These are phyloP conservation scores for Guyanaporus albipodus DNA, from an alignment of 768 basidiomycete genomes.

Conservation along the genomic window DNA sequence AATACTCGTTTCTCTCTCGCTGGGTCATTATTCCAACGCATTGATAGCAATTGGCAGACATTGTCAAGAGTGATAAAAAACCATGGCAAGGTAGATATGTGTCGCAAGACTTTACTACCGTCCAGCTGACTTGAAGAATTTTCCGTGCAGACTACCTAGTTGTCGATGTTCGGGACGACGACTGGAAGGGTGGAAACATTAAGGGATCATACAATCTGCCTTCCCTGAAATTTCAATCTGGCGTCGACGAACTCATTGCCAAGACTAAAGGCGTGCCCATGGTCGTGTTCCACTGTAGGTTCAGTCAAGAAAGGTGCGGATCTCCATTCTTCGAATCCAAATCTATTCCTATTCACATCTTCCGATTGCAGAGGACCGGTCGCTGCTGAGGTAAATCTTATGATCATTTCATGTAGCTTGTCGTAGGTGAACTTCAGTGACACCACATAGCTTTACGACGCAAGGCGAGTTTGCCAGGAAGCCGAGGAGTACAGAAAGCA, in stretches of 20 bases:
- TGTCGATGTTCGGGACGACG: conserved; percentile 83
- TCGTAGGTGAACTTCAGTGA: conserved; percentile 5
- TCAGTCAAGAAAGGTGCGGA: conserved; percentile 71
- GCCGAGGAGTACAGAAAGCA: conserved; percentile 44
- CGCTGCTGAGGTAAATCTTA: conserved; percentile 63
- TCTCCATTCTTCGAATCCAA: not conserved
- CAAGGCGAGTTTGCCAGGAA: conserved; percentile 46
- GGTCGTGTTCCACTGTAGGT: conserved; percentile 74
- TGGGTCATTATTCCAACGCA: conserved; percentile 9
- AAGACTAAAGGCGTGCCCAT: conserved; percentile 57
- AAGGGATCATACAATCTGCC: conserved; percentile 60
- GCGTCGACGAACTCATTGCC: conserved; percentile 55
- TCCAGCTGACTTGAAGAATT: not conserved
- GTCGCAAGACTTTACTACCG: not conserved
- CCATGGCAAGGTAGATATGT: conserved; percentile 37
- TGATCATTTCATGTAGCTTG: not conserved
- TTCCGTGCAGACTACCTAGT: conserved; percentile 55
- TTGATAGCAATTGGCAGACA: conserved; percentile 58
- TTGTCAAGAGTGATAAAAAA: conserved; percentile 64
- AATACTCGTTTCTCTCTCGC: not conserved
- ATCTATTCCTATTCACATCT: conserved; percentile 7
- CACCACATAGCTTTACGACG: conserved; percentile 59
- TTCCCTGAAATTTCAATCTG: conserved; percentile 52
- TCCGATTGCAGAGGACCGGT: conserved; percentile 60
- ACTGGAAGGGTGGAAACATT: conserved; percentile 78